phyloP scores from a whole-genome alignment of 257 asterid genomes.

The Gentiana macrophylla region DNA sequence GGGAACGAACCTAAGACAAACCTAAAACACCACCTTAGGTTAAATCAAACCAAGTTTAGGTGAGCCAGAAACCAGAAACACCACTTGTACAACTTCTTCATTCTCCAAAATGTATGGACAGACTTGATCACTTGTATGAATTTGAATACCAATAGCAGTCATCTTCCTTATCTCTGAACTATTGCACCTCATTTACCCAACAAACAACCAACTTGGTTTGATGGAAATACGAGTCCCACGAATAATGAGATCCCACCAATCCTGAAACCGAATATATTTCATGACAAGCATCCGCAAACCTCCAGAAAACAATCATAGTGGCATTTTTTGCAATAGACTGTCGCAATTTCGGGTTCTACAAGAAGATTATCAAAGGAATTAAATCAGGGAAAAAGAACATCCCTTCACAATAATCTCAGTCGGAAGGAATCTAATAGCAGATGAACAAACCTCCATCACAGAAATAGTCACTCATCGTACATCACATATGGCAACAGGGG shows the following conservation, averaged over 20 bases:
- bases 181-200: conserved; percentile 71
- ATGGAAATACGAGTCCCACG: conserved; percentile 47
- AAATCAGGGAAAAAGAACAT: no score
- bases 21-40: no score
- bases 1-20: no score
- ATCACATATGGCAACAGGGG: conserved; percentile 15
- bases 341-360: not conserved
- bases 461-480: conserved; percentile 52
- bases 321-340: conserved; percentile 60
- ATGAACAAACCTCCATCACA: conserved; percentile 43
- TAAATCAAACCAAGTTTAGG: no score
- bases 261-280: conserved; percentile 28
- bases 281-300: conserved; percentile 25
- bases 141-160: conserved; percentile 45
- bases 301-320: conserved; percentile 38
- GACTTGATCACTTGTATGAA: conserved; percentile 39
- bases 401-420: no score
- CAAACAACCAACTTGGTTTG: conserved; percentile 63
- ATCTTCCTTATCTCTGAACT: conserved; percentile 65
- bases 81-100: no score
- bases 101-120: no score
- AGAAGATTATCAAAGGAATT: no score
- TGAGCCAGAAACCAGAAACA: no score
- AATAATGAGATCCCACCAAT: conserved; percentile 20
- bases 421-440: not conserved